Evolutionary conservation across 164 flowering plant species (phyloP), one percentile per base, ranked within the genome.

Genomic region (Pachysandra terminalis): DNA sequence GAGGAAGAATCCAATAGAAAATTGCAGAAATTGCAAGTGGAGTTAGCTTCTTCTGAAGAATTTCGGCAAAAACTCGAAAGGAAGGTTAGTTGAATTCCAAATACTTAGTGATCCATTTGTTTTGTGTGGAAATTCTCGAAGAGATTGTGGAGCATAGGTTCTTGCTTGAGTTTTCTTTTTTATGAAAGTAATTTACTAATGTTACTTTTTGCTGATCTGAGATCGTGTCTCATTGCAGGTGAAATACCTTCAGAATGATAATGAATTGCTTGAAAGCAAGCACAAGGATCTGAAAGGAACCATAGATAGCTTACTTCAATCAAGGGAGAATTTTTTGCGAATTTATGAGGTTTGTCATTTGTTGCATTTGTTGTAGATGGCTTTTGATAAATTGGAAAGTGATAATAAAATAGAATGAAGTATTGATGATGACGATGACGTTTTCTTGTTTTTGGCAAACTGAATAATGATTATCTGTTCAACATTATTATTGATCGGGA

Each of bases 231-330:
- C 14, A n/a, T 71, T 62, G 65, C 73, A 88, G 93, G 87, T 84
- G 56, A 76, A 61, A 57, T 74, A 67, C 78, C 90, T 88, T 69
- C 72, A 83, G 73, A 76, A 80, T 57, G 90, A 83, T 67, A 86
- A 88, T 63, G 64, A 65, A 2, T 69, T 86, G 80, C 84, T 86
- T 26, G 89, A 86, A 59, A 79, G 60, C 65, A 86, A 81, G 78
- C 86, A 83, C 41, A 85, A 79, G 56, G 87, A 88, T 60, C 70
- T 88, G 56, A 78, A 85, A 67, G 84, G 63, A 63, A 79, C 86
- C 2, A 80, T 88, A 58, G 73, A 82, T 17, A 77, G 66, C 72
- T 69, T 86, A 59, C 79, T 88, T 45, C 86, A 80, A 27, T 78
- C 88, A 16, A 78, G 83, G 61, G 88, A 86, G 41, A 58, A 55